Conservation (phyloP, 345 rosid species). For the Brassica nigra region DNA sequence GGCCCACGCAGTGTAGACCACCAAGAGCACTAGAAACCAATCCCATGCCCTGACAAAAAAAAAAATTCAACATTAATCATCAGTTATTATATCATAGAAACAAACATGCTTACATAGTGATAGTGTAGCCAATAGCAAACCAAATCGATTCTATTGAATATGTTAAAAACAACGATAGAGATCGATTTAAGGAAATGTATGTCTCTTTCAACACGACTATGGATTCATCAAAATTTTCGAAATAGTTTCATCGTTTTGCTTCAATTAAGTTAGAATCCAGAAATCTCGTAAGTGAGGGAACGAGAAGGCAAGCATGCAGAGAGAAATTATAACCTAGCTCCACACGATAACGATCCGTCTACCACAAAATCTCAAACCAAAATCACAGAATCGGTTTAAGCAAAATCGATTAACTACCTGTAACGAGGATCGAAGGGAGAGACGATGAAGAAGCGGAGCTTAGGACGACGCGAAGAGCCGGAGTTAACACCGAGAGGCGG, state of each 20-base stretch:
- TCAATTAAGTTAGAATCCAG: not conserved
- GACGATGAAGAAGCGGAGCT: conserved; percentile 57
- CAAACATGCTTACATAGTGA: not conserved
- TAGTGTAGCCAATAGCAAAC: not conserved
- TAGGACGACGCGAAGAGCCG: conserved; percentile 35
- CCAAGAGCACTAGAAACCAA: conserved; percentile 64
- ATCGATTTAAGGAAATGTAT: not conserved
- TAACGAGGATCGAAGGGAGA: conserved; percentile 71
- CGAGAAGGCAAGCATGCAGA: conserved; percentile 23
- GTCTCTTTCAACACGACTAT: not conserved
- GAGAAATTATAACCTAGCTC: not conserved
- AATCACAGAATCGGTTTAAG: not conserved
- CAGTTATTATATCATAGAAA: not conserved
- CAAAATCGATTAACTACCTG: conserved; percentile 44
- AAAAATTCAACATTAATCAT: not conserved
- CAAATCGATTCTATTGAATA: not conserved
- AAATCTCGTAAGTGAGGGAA: not conserved
- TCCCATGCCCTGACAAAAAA: conserved; percentile 61
- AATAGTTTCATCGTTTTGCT: not conserved
- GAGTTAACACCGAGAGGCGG: conserved; percentile 71
- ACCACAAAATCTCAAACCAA: not conserved
- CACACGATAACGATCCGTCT: not conserved
- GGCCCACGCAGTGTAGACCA: conserved; percentile 87
- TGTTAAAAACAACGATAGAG: too few relatives aligned
- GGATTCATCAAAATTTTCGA: not conserved